These are phyloP conservation scores for Fraxinus cuspidata DNA, from an alignment of 257 asterid genomes.

Conservation along the genomic window DNA sequence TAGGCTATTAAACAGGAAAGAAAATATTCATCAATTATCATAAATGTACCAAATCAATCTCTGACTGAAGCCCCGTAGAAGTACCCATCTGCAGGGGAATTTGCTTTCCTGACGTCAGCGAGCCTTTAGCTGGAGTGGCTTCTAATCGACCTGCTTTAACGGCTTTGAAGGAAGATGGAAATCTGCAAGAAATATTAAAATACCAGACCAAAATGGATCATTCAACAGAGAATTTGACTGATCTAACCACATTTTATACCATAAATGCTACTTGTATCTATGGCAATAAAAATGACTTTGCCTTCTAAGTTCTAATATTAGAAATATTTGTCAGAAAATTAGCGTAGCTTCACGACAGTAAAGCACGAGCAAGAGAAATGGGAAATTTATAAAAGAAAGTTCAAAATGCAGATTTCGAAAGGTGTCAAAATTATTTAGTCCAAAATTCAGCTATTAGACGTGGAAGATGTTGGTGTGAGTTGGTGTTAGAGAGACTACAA, in stretches of 20 bases:
- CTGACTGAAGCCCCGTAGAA: slow-evolving; percentile 52
- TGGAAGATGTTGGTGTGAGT: not conserved
- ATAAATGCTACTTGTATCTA: slow-evolving; percentile 1
- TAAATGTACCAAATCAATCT: slow-evolving; percentile 55
- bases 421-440: not conserved
- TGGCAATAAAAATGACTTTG: not conserved
- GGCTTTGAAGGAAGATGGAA: slow-evolving; percentile 59
- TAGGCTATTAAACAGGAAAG: slow-evolving; percentile 7
- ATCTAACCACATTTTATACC: not conserved
- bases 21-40: slow-evolving; percentile 16
- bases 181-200: slow-evolving; percentile 43
- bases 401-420: slow-evolving; percentile 3
- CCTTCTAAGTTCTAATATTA: not conserved
- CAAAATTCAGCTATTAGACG: not conserved
- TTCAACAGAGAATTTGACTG: not conserved
- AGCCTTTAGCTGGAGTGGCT: slow-evolving; percentile 75
- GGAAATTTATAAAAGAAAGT: slow-evolving; percentile 4
- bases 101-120: slow-evolving; percentile 52
- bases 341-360: not conserved
- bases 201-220: slow-evolving; percentile 12
- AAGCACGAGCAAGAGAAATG: not conserved
- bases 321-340: not conserved
- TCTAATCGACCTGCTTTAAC: slow-evolving; percentile 53
- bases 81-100: slow-evolving; percentile 38
- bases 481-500: too few relatives aligned